A percentile compares a stretch with the other conserved stretches of the same genome.
Conservation (phyloP, 352 stramenopile species). For the Thraustotheca clavata region DNA sequence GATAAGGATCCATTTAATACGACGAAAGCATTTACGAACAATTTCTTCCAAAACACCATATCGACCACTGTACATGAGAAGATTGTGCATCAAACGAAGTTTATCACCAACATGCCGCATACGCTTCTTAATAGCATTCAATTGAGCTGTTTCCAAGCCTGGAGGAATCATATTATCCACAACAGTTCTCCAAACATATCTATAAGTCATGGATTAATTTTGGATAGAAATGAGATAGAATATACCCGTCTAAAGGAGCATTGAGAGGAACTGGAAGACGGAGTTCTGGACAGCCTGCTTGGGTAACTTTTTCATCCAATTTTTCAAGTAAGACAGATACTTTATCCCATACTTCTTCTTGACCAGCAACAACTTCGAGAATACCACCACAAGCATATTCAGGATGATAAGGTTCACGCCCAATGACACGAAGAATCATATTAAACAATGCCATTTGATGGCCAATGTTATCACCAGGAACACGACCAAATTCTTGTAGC, state of each 20-base stretch:
- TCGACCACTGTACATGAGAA: constrained; percentile 82
- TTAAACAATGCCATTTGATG: constrained; percentile 78
- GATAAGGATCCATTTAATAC: constrained; percentile 89
- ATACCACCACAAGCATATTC: constrained; percentile 57
- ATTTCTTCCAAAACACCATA: constrained; percentile 81
- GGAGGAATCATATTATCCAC: constrained; percentile 81
- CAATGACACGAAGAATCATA: constrained; percentile 78
- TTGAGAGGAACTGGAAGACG: constrained; percentile 56
- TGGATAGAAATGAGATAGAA: too few species aligned
- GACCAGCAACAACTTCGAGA: constrained; percentile 50
- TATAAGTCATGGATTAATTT: too few species aligned
- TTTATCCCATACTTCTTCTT: constrained; percentile 69
- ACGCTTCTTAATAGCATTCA: constrained; percentile 85
- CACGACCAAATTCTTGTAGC: constrained; percentile 80
- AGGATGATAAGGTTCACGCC: constrained; percentile 61
- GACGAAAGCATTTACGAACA: constrained; percentile 85
- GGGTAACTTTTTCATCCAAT: constrained; percentile 70
- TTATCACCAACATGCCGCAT: constrained; percentile 78
- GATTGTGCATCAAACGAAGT: constrained; percentile 81
- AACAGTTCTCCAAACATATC: constrained; percentile 81
- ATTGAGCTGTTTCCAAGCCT: constrained; percentile 67
- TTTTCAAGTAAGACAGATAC: constrained; percentile 47
- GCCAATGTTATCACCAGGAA: constrained; percentile 72
- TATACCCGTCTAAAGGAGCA: constrained; percentile 72
- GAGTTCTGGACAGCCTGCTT: constrained; percentile 50